phyloP scores from a whole-genome alignment of 495 filamentous ascomycete genomes.

The Friedmanniomyces simplex region DNA sequence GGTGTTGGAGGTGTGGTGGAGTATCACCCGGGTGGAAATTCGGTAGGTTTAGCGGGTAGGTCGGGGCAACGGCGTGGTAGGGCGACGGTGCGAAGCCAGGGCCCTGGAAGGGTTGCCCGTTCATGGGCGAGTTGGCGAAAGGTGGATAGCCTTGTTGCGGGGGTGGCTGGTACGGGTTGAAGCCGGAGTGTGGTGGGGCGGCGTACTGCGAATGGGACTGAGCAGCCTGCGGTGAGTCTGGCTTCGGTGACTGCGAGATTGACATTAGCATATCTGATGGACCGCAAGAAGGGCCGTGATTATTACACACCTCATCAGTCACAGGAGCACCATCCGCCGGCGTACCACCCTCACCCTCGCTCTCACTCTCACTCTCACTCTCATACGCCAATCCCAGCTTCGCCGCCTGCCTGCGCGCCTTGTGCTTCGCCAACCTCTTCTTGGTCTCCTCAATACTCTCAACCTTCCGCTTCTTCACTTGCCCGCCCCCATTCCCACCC shows the following conservation, averaged over 20 bases:
- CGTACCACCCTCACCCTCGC: slow-evolving; percentile 33
- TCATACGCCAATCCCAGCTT: slow-evolving; percentile 46
- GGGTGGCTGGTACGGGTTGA: not conserved
- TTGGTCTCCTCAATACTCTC: slow-evolving; percentile 23
- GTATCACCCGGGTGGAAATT: not conserved
- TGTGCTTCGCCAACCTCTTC: slow-evolving; percentile 21
- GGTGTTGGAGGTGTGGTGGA: not conserved
- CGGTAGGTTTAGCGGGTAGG: not conserved
- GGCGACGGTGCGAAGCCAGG: not conserved
- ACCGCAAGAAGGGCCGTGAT: not conserved
- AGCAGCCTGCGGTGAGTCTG: not conserved
- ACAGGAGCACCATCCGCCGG: not conserved
- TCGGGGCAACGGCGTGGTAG: not conserved
- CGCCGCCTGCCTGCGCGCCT: slow-evolving; percentile 27
- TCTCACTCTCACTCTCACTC: slow-evolving; percentile 30
- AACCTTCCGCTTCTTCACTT: slow-evolving; percentile 21
- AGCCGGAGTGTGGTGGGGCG: not conserved
- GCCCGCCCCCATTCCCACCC: not conserved
- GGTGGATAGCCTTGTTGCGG: not conserved
- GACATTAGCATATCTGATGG: not conserved
- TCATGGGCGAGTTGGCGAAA: not conserved
- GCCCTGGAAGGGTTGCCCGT: not conserved
- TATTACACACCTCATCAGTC: not conserved
- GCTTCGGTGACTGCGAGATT: not conserved
- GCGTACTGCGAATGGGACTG: not conserved